These are phyloP conservation scores for Aspergillus felis DNA, from an alignment of 2,329 filamentous ascomycete species.

Conservation along the genomic window DNA sequence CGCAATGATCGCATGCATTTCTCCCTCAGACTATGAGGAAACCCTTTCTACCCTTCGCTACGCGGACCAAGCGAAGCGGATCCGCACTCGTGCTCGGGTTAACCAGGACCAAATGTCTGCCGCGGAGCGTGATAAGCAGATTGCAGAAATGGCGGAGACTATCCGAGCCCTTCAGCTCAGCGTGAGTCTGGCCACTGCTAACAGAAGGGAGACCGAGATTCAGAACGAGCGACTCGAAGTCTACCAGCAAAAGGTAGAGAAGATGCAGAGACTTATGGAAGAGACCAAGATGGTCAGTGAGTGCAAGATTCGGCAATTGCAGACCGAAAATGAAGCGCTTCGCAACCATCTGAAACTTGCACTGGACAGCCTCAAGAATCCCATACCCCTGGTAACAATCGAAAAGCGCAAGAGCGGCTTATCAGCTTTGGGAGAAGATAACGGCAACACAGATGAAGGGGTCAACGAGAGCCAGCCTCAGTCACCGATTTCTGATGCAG, in stretches of 20 bases:
- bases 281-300: conserved; percentile 86
- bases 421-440: conserved; percentile 53
- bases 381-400: conserved; percentile 60
- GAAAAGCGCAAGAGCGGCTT: conserved; percentile 33
- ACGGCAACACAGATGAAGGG: conserved; percentile 50
- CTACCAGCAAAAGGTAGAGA: conserved; percentile 84
- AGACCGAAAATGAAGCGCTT: conserved; percentile 86
- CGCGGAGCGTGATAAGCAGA: conserved; percentile 90
- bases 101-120: conserved; percentile 93
- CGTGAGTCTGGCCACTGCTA: conserved; percentile 60
- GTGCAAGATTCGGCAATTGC: conserved; percentile 85
- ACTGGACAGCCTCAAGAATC: conserved; percentile 81
- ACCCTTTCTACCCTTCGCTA: conserved; percentile 94
- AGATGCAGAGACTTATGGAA: conserved; percentile 95
- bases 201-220: conserved; percentile 68
- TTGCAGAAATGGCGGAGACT: conserved; percentile 89
- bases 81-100: conserved; percentile 88
- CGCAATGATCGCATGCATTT: conserved; percentile 98
- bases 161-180: conserved; percentile 81
- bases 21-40: conserved; percentile 93
- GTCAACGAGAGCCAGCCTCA: conserved; percentile 37
- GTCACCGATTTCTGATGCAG: conserved; percentile 25
- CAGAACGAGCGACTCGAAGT: conserved; percentile 85
- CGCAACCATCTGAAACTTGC: conserved; percentile 84
- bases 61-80: conserved; percentile 95